phyloP scores from a whole-genome alignment of 371 early-diverging fungal genomes.

The Zychaea mexicana region DNA sequence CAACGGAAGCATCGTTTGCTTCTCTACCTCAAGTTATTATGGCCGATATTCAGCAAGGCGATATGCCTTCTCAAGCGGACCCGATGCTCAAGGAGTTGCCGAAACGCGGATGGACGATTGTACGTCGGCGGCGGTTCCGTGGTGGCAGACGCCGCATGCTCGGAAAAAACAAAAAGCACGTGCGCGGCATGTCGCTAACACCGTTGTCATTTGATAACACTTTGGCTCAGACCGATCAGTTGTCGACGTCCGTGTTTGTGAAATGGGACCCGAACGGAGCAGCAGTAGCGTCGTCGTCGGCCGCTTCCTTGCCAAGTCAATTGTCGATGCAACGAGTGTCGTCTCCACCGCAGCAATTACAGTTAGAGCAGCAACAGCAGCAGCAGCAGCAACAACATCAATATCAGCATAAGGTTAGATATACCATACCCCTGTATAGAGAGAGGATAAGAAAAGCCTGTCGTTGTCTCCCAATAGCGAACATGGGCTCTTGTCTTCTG shows the following conservation, averaged over 20 bases:
- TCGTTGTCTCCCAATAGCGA: too few relatives aligned
- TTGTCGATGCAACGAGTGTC: not conserved
- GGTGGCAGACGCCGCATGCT: conserved; percentile 33
- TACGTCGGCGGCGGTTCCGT: conserved; percentile 31
- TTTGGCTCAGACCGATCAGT: conserved; percentile 28
- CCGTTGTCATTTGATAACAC: conserved; percentile 8
- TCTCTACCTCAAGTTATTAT: conserved; percentile 41
- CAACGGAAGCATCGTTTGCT: conserved; percentile 30
- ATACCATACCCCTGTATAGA: too few relatives aligned
- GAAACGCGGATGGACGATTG: conserved; percentile 44
- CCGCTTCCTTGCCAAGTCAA: not conserved
- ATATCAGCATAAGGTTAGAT: not conserved
- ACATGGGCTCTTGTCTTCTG: too few relatives aligned
- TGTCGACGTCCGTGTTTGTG: conserved; percentile 47
- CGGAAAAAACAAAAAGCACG: conserved; percentile 13
- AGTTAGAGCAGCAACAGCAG: not conserved
- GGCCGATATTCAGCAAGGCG: conserved; percentile 45
- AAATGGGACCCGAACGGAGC: conserved; percentile 17
- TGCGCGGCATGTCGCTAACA: not conserved
- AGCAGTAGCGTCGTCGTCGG: not conserved
- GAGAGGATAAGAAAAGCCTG: too few relatives aligned
- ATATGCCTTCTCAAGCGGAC: conserved; percentile 28
- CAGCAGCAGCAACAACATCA: not conserved
- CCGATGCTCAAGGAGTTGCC: conserved; percentile 11
- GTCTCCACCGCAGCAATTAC: not conserved